These are phyloP conservation scores for Pythium periplocum DNA, from an alignment of 352 stramenopile genomes.

Conservation along the genomic window DNA sequence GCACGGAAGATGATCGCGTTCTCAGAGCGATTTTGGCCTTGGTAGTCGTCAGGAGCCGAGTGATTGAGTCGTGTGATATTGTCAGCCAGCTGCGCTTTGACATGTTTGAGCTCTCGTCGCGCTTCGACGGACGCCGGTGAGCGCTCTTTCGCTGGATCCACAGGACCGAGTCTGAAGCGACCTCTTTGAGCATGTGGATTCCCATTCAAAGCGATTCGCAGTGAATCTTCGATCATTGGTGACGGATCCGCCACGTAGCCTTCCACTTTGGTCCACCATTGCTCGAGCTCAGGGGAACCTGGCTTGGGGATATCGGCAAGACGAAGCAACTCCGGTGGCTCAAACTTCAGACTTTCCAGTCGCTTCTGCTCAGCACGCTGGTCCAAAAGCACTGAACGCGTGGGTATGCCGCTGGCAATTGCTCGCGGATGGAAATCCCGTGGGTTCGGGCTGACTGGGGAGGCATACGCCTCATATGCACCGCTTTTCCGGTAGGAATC, in stretches of 20 bases:
- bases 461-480: constrained; percentile 27
- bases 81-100: constrained; percentile 30
- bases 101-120: constrained; percentile 18
- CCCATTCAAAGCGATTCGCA: constrained; percentile 32
- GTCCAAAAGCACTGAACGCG: constrained; percentile 31
- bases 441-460: constrained; percentile 11
- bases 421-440: constrained; percentile 29
- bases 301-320: constrained; percentile 44
- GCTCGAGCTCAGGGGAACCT: constrained; percentile 21
- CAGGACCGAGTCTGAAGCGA: constrained; percentile 24
- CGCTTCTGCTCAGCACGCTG: constrained; percentile 25
- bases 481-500: constrained; percentile 46
- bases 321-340: constrained; percentile 44
- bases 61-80: constrained; percentile 45
- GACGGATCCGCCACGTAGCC: constrained; percentile 61
- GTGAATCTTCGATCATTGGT: constrained; percentile 29
- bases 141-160: constrained; percentile 44
- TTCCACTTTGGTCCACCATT: constrained; percentile 52
- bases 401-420: constrained; percentile 28
- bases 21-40: constrained; percentile 12
- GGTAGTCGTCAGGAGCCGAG: constrained; percentile 23
- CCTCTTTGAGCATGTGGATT: constrained; percentile 5
- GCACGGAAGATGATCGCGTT: constrained; percentile 22
- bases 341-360: constrained; percentile 42
- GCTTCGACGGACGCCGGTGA: constrained; percentile 33